Conservation (phyloP, 805 yeast genomes). For the Debaryomyces maramus region DNA sequence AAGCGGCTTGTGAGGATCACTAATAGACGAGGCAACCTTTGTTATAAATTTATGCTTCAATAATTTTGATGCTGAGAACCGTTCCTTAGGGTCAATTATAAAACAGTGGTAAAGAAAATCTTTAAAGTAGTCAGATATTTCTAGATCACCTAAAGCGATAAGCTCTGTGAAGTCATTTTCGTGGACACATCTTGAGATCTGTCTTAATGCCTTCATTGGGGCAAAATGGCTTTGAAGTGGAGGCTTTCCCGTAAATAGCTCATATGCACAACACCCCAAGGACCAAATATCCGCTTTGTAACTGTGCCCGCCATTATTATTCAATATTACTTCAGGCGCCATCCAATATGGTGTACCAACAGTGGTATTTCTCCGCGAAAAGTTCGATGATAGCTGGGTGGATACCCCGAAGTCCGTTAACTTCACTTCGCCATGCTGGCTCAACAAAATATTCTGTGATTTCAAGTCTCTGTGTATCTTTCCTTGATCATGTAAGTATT, state of each 20-base stretch:
- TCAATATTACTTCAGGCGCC: constrained; percentile 61
- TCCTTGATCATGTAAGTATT: constrained; percentile 66
- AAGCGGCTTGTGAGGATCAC: constrained; percentile 17
- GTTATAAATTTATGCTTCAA: constrained; percentile 35
- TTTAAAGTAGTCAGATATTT: constrained; percentile 23
- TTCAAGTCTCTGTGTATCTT: constrained; percentile 67
- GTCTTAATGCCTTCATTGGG: constrained; percentile 46
- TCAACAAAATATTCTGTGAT: constrained; percentile 41
- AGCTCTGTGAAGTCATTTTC: constrained; percentile 31
- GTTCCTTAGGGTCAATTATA: constrained; percentile 28
- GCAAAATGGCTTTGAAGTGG: constrained; percentile 50
- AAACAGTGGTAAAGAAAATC: constrained; percentile 38
- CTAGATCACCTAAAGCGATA: constrained; percentile 23
- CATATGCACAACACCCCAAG: constrained; percentile 75
- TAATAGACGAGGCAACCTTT: constrained; percentile 12
- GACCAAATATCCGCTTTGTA: constrained; percentile 77
- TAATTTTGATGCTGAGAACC: constrained; percentile 33
- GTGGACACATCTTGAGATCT: constrained; percentile 31
- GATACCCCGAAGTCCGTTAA: constrained; percentile 49
- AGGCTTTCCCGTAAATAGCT: constrained; percentile 69
- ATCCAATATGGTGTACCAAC: constrained; percentile 66
- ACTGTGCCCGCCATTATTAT: constrained; percentile 56
- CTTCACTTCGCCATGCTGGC: constrained; percentile 39
- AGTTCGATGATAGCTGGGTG: constrained; percentile 42
- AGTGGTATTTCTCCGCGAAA: constrained; percentile 44